Evolutionary conservation across 768 basidiomycete genomes (phyloP).

Genomic region (Coprinopsis cinerea): DNA sequence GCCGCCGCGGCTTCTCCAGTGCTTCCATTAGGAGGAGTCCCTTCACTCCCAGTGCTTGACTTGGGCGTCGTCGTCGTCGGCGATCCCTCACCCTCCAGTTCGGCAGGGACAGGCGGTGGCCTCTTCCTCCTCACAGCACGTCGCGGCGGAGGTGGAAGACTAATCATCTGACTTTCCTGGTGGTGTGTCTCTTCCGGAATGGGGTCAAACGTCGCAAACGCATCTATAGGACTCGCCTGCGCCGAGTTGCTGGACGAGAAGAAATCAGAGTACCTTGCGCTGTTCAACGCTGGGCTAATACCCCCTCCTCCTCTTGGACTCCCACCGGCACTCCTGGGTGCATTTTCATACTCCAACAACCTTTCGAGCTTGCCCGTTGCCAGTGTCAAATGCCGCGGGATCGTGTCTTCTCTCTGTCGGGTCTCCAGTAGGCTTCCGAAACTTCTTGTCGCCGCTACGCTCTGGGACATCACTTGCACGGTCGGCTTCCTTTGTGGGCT

Average conservation of each 20-base stretch:
- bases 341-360: conserved; percentile 1
- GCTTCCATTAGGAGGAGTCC: not conserved
- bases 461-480: not conserved
- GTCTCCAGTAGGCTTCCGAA: not conserved
- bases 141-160: conserved; percentile 9
- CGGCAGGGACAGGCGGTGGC: not conserved
- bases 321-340: not conserved
- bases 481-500: not conserved
- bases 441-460: not conserved
- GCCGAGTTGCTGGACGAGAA: not conserved
- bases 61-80: not conserved
- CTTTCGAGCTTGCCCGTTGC: conserved; percentile 2
- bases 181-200: not conserved
- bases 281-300: conserved; percentile 1
- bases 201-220: not conserved
- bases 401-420: not conserved
- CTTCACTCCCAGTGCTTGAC: not conserved
- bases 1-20: conserved; percentile 5
- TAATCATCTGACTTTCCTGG: no score
- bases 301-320: not conserved
- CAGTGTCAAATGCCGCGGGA: not conserved
- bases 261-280: conserved; percentile 1
- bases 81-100: not conserved
- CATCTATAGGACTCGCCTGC: not conserved
- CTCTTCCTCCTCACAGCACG: conserved; percentile 6